Conservation (phyloP, 2,329 filamentous ascomycete species). For the Triangularia verruculosa region DNA sequence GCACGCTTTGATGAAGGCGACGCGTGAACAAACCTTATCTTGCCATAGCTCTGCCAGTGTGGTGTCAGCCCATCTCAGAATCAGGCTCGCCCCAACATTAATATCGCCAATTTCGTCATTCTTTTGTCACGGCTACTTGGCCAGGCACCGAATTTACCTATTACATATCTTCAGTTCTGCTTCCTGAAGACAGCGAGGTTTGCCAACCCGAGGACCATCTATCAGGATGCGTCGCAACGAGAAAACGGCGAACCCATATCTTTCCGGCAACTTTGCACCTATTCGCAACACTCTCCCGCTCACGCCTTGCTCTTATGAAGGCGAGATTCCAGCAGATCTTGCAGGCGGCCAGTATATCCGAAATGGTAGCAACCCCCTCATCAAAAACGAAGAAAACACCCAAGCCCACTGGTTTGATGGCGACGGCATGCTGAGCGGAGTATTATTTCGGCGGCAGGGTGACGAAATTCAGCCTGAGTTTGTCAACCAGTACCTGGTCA, state of each 20-base stretch:
- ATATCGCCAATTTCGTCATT: background rate
- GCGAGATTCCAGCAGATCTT: slow-evolving; percentile 61
- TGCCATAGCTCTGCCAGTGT: no score
- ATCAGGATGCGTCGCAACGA: background rate
- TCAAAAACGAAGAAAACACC: slow-evolving; percentile 56
- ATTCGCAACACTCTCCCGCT: slow-evolving; percentile 54
- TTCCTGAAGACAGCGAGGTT: background rate
- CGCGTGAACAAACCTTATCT: background rate
- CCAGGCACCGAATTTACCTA: background rate
- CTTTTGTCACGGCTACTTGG: background rate
- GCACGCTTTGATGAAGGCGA: background rate
- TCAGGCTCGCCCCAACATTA: no score
- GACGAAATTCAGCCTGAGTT: slow-evolving; percentile 56
- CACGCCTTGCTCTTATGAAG: slow-evolving; percentile 55
- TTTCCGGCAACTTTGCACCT: slow-evolving; percentile 68
- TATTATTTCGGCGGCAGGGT: slow-evolving; percentile 52
- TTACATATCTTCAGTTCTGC: background rate
- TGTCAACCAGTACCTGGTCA: slow-evolving; percentile 67
- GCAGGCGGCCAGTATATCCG: slow-evolving; percentile 68
- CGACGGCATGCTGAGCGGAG: slow-evolving; percentile 70
- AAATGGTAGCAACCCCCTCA: slow-evolving; percentile 67
- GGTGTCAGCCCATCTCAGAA: no score
- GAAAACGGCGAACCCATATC: slow-evolving; percentile 39
- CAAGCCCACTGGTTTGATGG: slow-evolving; percentile 74
- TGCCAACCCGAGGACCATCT: background rate